Conservation (phyloP, 345 rosid genomes). For the Cochlearia excelsa region DNA sequence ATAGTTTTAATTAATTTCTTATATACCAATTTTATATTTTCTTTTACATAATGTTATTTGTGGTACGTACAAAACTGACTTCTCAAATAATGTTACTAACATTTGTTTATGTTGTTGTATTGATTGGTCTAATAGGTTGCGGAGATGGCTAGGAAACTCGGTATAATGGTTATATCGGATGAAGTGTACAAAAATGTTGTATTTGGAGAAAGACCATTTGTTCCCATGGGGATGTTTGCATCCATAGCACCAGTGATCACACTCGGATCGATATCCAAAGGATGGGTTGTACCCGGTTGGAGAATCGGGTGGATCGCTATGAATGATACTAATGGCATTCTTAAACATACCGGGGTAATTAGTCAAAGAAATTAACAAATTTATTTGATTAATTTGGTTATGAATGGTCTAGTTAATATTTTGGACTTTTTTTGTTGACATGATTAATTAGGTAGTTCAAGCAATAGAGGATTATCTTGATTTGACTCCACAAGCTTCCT, state of each 20-base stretch:
- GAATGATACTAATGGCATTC: conserved; percentile 39
- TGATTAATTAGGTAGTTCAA: conserved; percentile 37
- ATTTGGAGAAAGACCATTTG: conserved; percentile 47
- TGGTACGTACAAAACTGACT: too few species aligned
- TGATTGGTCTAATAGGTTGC: conserved; percentile 38
- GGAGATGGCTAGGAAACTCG: conserved; percentile 49
- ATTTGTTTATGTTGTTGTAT: too few species aligned
- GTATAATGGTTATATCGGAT: conserved; percentile 50
- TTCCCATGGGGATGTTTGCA: conserved; percentile 48
- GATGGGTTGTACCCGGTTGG: conserved; percentile 60
- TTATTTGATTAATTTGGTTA: too few species aligned
- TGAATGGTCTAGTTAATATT: not conserved
- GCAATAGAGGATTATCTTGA: conserved; percentile 40
- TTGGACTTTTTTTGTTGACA: not conserved
- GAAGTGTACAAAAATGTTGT: conserved; percentile 46
- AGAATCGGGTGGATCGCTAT: conserved; percentile 53
- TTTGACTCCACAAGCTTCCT: conserved; percentile 38
- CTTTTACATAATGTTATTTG: too few species aligned
- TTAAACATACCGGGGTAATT: not conserved
- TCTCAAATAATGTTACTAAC: too few species aligned
- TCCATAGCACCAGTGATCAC: conserved; percentile 50
- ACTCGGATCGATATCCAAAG: conserved; percentile 57
- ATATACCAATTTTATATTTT: too few species aligned
- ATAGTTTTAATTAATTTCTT: too few species aligned
- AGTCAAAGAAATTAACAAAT: too few species aligned